Evolutionary conservation across 441 rosid species (phyloP), one percentile per base, ranked within the genome.

Genomic region (Pelargonium australe): DNA sequence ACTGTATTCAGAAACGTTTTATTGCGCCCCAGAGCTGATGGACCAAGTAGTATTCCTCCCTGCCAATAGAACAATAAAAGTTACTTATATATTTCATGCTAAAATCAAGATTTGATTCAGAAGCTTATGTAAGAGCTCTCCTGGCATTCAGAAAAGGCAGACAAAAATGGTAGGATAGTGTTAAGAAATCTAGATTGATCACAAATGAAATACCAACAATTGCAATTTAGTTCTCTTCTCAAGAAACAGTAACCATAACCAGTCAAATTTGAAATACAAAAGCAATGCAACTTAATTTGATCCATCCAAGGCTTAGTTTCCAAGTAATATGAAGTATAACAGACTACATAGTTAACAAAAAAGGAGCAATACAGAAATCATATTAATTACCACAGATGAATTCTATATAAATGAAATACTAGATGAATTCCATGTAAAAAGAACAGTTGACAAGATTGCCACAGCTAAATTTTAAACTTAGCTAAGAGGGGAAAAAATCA

Each of bases 11-110:
- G 71, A 70, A 67, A 82, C 43, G 69, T 69, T 47, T 75, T 63
- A 63, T 74, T 83, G 78, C 82, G 82, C 10, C 87, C 89, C 28
- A 85, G 73, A 45, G 81, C 87, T 41, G 87, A 82, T 70, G 87
- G 89, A 17, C 89, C 87, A 66, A 85, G 89, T 63, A 85, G 68
- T 74, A 85, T 84, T 71, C 89, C 89, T 64, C 89, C 89, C 85
- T 85, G 73, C 60, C 44, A 31, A 63, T 60, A 19, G 7, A 14
- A 63, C 11, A 16, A 40, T 14, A 14, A 57, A 16, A 70, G 51
- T 16, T 11, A 40, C 41, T 49, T 2, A 31, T 45, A 45, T 45
- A 45, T 45, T 13, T 45, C 13, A 13, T 9, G 13, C 51, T 45
- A 13, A 45, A 45, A 45, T 10, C 13, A n/a, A 45, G 10, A 45